Percentiles rank a stretch among this genome's conserved stretches.
Evolutionary conservation across 169 alveolate species (phyloP).

Genomic region (Cryptosporidium muris): DNA sequence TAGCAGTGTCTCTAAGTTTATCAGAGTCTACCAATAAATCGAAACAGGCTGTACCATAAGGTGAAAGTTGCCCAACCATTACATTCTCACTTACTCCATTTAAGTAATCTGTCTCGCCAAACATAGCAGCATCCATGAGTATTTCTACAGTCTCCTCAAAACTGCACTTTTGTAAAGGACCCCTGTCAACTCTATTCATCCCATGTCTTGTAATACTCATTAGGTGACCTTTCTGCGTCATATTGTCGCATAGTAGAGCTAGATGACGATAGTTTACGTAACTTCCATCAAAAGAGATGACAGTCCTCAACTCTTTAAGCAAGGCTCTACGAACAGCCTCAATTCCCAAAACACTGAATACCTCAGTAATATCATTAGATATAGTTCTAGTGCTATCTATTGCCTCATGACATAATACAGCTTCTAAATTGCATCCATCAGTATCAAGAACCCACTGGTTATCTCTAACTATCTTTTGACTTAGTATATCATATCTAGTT

Average conservation of each 20-base stretch:
- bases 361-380: conserved; percentile 97
- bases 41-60: conserved; percentile 92
- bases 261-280: conserved; percentile 99
- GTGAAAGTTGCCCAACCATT: conserved; percentile 93
- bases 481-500: conserved; percentile 86
- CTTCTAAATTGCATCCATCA: conserved; percentile 97
- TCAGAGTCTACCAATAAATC: conserved; percentile 91
- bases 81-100: conserved; percentile 95
- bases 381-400: conserved; percentile 93
- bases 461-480: conserved; percentile 84
- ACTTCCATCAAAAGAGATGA: conserved; percentile 90
- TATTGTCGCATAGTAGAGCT: conserved; percentile 96
- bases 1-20: conserved; percentile 87
- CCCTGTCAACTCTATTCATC: conserved; percentile 96
- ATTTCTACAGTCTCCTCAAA: conserved; percentile 99
- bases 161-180: conserved; percentile 97
- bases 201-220: conserved; percentile 99
- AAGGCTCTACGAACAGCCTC: conserved; percentile 99
- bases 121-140: conserved; percentile 97
- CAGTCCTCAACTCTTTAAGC: conserved; percentile 92
- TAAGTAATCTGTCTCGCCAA: conserved; percentile 90
- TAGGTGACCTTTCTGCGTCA: conserved; percentile 99
- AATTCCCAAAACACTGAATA: conserved; percentile 94
- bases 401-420: conserved; percentile 84
- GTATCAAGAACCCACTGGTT: conserved; percentile 98